Base-by-base conservation (phyloP, 1,284 basidiomycete species). In the Ustanciosporium gigantosporum region DNA sequence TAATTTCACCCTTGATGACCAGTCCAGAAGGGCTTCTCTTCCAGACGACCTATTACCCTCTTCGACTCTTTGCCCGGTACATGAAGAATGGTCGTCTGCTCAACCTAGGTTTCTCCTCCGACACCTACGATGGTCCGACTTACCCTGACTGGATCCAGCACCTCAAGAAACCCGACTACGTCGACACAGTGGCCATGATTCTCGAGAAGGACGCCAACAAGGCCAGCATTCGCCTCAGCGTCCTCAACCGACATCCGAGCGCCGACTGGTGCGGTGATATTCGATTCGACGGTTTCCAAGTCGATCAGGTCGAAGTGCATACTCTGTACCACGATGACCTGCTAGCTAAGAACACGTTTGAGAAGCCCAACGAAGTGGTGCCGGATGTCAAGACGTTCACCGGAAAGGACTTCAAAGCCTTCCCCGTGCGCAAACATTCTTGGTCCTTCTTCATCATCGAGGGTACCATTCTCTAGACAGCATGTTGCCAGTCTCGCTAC, bases 11-110 rank as follows among this genome's bases (percentile, higher is more conserved):
- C 0, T 80, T 83, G 36, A 74, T 73, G 47, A 69, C 50, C 19
- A 74, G 71, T 24, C 81, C 82, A 0, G 77, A 69, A 3, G 81
- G 82, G 0, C 70, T 84, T 1, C 82, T 83, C 71, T 79, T 79
- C 44, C 84, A 83, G 77, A 83, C 83, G 14, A 83, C 83, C 16
- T 84, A 81, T 68, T 83, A 82, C 56, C 82, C 83, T 2, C 78
- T 84, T 6, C 80, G 81, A 20, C 80, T 85, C 31, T 84, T 84
- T 72, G 80, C 83, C 0, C 82, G 73, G n/a, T 79, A 83, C 36
- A 85, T 85, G 84, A 82, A 81, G 34, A 82, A 83, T 2, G 76
- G 77, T 3, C 79, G 82, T 5, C 77, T 84, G 13, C 70, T 79
- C 34, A 74, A 83, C 25, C 75, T 81, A 38, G 77, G 82, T 40